Evolutionary conservation across 2,329 filamentous ascomycete species (phyloP).

Genomic region (Fusarium hainanense): DNA sequence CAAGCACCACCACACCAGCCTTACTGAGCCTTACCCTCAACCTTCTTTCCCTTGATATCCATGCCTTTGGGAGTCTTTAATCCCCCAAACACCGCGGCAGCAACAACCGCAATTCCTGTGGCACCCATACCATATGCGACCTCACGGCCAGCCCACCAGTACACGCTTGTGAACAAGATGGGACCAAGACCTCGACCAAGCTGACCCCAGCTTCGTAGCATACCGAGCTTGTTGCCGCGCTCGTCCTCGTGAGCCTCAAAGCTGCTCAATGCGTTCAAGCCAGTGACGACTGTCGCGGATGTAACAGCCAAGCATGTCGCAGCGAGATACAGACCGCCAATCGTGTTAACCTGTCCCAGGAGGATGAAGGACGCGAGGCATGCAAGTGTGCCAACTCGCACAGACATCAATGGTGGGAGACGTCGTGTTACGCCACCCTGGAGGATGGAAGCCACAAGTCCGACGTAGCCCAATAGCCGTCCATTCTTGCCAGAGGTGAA

Average conservation of each 20-base stretch:
- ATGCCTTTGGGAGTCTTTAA: constrained; percentile 70
- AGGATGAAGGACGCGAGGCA: constrained; percentile 85
- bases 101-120: constrained; percentile 80
- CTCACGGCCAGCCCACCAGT: constrained; percentile 97
- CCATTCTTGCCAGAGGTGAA: constrained; percentile 86
- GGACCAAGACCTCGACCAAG: constrained; percentile 88
- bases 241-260: constrained; percentile 86
- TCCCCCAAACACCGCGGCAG: constrained; percentile 74
- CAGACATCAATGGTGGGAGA: constrained; percentile 81
- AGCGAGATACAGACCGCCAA: constrained; percentile 80
- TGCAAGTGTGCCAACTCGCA: constrained; percentile 80
- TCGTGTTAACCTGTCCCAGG: constrained; percentile 75
- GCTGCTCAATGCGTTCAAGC: constrained; percentile 89
- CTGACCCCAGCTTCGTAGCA: constrained; percentile 85
- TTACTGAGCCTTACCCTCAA: constrained; percentile 33
- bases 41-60: constrained; percentile 35
- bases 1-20: neutral
- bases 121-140: constrained; percentile 86
- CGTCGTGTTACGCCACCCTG: constrained; percentile 92
- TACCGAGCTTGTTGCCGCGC: constrained; percentile 86
- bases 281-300: constrained; percentile 93
- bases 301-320: constrained; percentile 88
- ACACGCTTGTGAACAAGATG: constrained; percentile 90
- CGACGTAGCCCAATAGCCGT: constrained; percentile 87
- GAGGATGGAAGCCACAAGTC: constrained; percentile 88